phyloP scores from a whole-genome alignment of 805 yeast genomes.

The Lipomyces spencermartinsiae region DNA sequence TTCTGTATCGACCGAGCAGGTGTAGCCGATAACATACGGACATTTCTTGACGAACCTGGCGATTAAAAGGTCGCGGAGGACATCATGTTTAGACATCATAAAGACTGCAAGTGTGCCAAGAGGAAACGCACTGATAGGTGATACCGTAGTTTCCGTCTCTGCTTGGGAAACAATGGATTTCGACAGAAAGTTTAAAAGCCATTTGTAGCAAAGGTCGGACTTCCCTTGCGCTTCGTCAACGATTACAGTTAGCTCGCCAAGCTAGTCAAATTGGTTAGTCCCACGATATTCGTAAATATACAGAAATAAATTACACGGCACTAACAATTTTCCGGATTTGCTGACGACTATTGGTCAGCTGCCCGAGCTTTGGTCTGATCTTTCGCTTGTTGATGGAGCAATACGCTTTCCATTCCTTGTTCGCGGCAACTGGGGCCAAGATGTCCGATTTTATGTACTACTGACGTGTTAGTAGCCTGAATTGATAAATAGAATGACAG shows the following conservation, averaged over 20 bases:
- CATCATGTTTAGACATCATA: constrained; percentile 58
- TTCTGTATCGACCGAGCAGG: constrained; percentile 76
- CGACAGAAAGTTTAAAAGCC: constrained; percentile 82
- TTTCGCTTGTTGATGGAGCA: constrained; percentile 70
- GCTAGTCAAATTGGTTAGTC: constrained; percentile 44
- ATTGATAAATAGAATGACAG: background rate
- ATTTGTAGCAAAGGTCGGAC: constrained; percentile 60
- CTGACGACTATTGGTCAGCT: constrained; percentile 70
- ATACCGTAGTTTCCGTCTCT: constrained; percentile 86
- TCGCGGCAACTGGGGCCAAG: constrained; percentile 59
- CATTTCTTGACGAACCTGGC: constrained; percentile 92
- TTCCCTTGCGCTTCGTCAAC: constrained; percentile 55
- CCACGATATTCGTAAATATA: constrained; percentile 3
- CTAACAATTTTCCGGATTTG: constrained; percentile 57
- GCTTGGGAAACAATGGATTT: constrained; percentile 90
- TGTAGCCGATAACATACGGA: constrained; percentile 83
- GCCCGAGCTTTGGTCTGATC: constrained; percentile 90
- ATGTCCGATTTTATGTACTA: constrained; percentile 64
- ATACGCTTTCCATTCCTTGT: constrained; percentile 60
- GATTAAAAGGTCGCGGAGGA: constrained; percentile 61
- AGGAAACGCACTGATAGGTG: constrained; percentile 79
- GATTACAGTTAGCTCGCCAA: constrained; percentile 57
- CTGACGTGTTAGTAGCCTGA: constrained; percentile 39
- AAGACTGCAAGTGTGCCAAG: constrained; percentile 68
- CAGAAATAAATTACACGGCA: background rate